phyloP scores from a whole-genome alignment of 2,329 filamentous ascomycete species.

The Aspergillus caelatus region DNA sequence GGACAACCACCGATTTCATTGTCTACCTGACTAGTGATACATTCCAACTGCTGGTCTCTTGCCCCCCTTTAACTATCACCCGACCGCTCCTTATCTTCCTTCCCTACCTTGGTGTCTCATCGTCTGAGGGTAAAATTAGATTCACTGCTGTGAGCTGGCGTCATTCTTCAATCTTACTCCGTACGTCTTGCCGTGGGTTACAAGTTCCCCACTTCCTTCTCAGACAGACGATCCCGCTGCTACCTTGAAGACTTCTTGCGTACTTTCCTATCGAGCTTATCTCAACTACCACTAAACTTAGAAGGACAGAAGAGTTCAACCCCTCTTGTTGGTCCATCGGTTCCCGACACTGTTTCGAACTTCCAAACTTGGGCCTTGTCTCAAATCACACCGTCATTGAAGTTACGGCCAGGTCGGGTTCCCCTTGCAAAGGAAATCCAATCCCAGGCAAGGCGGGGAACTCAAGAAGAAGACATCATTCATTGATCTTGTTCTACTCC shows the following conservation, averaged over 20 bases:
- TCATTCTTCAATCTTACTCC: neutral
- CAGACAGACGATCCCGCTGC: slow-evolving; percentile 9
- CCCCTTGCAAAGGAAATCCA: slow-evolving; percentile 6
- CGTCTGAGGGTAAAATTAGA: neutral
- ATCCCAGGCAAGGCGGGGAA: slow-evolving; percentile 16
- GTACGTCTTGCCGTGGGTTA: neutral
- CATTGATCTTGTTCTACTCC: slow-evolving; percentile 8
- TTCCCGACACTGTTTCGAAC: neutral
- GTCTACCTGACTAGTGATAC: slow-evolving; percentile 4
- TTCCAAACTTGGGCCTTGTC: neutral
- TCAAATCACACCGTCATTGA: neutral
- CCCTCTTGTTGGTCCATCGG: neutral
- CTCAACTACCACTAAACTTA: slow-evolving; percentile 3
- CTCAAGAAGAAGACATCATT: slow-evolving; percentile 4
- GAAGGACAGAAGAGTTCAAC: neutral
- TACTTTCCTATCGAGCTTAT: neutral
- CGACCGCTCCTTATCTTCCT: neutral
- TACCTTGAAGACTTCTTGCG: slow-evolving; percentile 4
- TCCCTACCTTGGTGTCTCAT: neutral
- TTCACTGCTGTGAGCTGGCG: neutral
- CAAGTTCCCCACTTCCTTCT: slow-evolving; percentile 9
- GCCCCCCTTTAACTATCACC: neutral
- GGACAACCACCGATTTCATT: slow-evolving; percentile 6
- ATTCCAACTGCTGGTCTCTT: neutral
- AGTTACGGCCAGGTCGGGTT: slow-evolving; percentile 3